These are phyloP conservation scores for Solanum okadae DNA, from an alignment of 257 asterid genomes.

Conservation along the genomic window DNA sequence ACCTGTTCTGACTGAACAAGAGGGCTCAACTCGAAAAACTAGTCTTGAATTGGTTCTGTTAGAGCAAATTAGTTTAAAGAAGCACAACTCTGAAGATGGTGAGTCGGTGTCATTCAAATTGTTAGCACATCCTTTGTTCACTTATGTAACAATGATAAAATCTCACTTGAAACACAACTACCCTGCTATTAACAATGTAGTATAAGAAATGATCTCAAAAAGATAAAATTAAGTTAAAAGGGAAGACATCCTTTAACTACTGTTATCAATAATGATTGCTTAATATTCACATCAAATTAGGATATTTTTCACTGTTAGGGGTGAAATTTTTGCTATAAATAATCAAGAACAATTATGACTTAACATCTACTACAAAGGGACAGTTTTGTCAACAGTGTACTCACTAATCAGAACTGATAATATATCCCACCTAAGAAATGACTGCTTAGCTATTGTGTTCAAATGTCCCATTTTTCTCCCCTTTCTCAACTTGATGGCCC, in stretches of 20 bases:
- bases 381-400: background rate
- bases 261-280: background rate
- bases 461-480: conserved; percentile 22
- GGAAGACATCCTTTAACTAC: background rate
- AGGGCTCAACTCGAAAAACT: background rate
- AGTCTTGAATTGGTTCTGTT: background rate
- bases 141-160: background rate
- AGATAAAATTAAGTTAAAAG: background rate
- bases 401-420: background rate
- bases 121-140: background rate
- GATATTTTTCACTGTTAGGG: background rate
- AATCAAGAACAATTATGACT: background rate
- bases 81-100: background rate
- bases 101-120: background rate
- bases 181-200: background rate
- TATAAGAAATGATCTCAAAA: background rate
- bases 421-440: conserved; percentile 21
- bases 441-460: conserved; percentile 20
- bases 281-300: background rate
- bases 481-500: conserved; percentile 1
- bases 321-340: background rate
- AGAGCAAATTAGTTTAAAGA: background rate
- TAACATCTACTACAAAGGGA: background rate
- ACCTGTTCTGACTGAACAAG: background rate
- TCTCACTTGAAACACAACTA: background rate